phyloP scores from a whole-genome alignment of 805 yeast species.

The Hanseniaspora singularis region DNA sequence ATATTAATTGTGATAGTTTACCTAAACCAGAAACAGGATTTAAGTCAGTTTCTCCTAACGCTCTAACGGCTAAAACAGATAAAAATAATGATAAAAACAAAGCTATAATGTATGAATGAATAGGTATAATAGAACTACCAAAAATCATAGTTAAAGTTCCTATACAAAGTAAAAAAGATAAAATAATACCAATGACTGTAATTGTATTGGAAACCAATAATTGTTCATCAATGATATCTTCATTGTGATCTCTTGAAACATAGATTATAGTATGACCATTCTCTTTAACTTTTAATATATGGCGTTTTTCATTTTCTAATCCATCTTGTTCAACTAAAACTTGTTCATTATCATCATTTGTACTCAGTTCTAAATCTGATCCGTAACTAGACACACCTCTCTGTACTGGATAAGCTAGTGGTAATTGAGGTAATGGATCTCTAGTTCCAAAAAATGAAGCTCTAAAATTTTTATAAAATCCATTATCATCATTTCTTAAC shows the following conservation, averaged over 20 bases:
- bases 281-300: slow-evolving; percentile 17
- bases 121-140: slow-evolving; percentile 51
- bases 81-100: slow-evolving; percentile 63
- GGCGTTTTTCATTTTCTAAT: slow-evolving; percentile 10
- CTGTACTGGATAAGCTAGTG: neutral
- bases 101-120: slow-evolving; percentile 56
- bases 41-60: slow-evolving; percentile 90
- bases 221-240: slow-evolving; percentile 32
- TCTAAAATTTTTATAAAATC: neutral
- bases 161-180: slow-evolving; percentile 59
- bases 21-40: slow-evolving; percentile 97
- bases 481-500: neutral
- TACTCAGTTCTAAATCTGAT: neutral
- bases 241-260: slow-evolving; percentile 26
- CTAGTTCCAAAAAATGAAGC: slow-evolving; percentile 11
- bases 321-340: neutral
- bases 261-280: slow-evolving; percentile 22
- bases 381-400: neutral
- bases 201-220: slow-evolving; percentile 39
- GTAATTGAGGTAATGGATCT: slow-evolving; percentile 9
- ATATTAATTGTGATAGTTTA: slow-evolving; percentile 76
- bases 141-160: slow-evolving; percentile 54
- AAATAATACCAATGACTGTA: slow-evolving; percentile 49
- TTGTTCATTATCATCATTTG: neutral
- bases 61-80: slow-evolving; percentile 80